A percentile compares a stretch with the other conserved stretches of the same genome.
Evolutionary conservation across 192 early-diverging fungal species (phyloP).

Genomic region (Rhizoclosmatium globosum): DNA sequence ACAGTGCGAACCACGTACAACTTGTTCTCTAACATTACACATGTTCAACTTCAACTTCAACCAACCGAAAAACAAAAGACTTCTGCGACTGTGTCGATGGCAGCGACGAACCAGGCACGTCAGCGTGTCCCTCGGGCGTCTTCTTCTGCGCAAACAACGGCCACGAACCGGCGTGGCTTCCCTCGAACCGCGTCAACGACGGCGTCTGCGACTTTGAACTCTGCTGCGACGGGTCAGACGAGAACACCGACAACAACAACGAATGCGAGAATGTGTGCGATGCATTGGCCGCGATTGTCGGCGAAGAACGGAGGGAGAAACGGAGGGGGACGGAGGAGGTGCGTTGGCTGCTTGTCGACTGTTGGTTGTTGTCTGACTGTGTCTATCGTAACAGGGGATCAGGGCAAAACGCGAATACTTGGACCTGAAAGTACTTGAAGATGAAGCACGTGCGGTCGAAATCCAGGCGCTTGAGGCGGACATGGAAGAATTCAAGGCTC

Average conservation of each 20-base stretch:
- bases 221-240: conserved; percentile 97
- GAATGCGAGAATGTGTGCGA: conserved; percentile 80
- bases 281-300: conserved; percentile 44
- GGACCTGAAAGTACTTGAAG: background rate
- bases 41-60: too few relatives aligned
- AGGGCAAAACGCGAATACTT: conserved; percentile 22
- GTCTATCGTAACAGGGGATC: too few relatives aligned
- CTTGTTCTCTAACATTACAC: too few relatives aligned
- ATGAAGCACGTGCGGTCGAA: background rate
- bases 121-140: conserved; percentile 80
- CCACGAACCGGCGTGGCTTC: conserved; percentile 71
- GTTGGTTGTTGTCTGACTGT: too few relatives aligned
- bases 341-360: too few relatives aligned
- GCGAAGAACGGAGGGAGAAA: conserved; percentile 6
- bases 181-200: conserved; percentile 85
- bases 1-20: background rate
- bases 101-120: conserved; percentile 94
- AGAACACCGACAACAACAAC: conserved; percentile 65
- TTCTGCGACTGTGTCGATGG: conserved; percentile 95
- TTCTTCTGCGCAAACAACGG: conserved; percentile 89
- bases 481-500: conserved; percentile 33
- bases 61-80: too few relatives aligned
- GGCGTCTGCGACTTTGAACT: conserved; percentile 86
- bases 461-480: conserved; percentile 46
- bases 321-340: conserved; percentile 17